A percentile compares a stretch with the other conserved stretches of the same genome.
Evolutionary conservation across 495 filamentous ascomycete species (phyloP).

Genomic region (Neurospora tetraspora): DNA sequence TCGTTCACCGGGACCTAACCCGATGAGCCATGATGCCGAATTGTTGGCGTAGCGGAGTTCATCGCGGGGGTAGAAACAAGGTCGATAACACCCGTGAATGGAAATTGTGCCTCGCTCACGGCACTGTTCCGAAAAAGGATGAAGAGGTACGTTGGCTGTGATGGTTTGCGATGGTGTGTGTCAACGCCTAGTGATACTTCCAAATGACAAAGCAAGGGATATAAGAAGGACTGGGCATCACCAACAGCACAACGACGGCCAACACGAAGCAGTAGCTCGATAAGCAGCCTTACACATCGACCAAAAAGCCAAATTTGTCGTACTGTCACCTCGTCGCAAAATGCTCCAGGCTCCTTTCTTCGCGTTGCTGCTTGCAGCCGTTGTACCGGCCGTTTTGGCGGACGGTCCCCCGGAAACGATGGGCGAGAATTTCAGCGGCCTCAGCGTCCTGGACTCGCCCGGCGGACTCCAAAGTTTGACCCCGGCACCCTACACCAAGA

Average conservation of each 20-base stretch:
- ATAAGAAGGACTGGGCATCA: not conserved
- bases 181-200: not conserved
- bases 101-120: not conserved
- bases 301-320: not conserved
- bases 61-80: not conserved
- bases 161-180: not conserved
- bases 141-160: not conserved
- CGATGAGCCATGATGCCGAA: not conserved
- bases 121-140: not conserved
- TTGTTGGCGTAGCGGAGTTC: not conserved
- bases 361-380: not conserved
- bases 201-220: not conserved
- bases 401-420: not conserved
- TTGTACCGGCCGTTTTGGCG: not conserved
- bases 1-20: not conserved
- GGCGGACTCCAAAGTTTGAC: not conserved
- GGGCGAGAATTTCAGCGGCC: not conserved
- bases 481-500: not conserved
- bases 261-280: not conserved
- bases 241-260: not conserved
- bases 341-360: not conserved
- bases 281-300: not conserved
- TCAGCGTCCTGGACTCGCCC: not conserved
- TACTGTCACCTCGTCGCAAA: not conserved
- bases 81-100: not conserved